These are phyloP conservation scores for Saccharomycopsis javanensis DNA, from an alignment of 805 yeast species.

Conservation along the genomic window DNA sequence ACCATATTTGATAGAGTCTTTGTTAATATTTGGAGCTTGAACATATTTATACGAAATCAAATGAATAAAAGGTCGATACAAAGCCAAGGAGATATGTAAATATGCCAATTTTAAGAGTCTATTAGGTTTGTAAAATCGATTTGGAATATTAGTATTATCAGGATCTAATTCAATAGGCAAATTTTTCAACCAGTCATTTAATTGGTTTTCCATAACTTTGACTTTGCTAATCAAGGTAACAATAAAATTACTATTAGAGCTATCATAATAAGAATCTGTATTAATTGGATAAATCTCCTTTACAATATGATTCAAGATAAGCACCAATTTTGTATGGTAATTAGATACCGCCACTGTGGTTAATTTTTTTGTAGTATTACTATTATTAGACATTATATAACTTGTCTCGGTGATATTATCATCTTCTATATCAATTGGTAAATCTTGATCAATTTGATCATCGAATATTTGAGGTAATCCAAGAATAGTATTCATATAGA, in stretches of 20 bases:
- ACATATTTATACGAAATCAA: conserved; percentile 52
- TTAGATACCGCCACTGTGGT: conserved; percentile 47
- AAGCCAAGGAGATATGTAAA: conserved; percentile 66
- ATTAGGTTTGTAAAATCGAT: conserved; percentile 57
- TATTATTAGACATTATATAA: conserved; percentile 30
- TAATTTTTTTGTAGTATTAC: conserved; percentile 22
- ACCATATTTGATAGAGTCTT: conserved; percentile 62
- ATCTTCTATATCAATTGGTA: conserved; percentile 80
- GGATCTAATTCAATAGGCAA: conserved; percentile 68
- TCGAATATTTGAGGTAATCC: conserved; percentile 75
- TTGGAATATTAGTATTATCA: conserved; percentile 36
- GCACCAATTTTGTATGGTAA: conserved; percentile 67
- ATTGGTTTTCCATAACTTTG: conserved; percentile 54
- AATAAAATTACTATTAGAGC: conserved; percentile 20
- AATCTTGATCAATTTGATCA: conserved; percentile 78
- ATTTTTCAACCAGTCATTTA: conserved; percentile 61
- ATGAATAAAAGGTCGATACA: conserved; percentile 85
- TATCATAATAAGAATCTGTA: conserved; percentile 22
- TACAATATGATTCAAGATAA: conserved; percentile 62
- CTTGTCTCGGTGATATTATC: conserved; percentile 69
- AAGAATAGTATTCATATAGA: conserved; percentile 76
- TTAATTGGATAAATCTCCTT: conserved; percentile 68
- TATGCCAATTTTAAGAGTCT: conserved; percentile 62
- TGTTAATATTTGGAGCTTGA: conserved; percentile 32
- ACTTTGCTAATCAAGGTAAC: conserved; percentile 29